Percentiles rank a stretch among this genome's conserved stretches.
Evolutionary conservation across 2,329 filamentous ascomycete species (phyloP).

Genomic region (Colletotrichum gloeosporioides): DNA sequence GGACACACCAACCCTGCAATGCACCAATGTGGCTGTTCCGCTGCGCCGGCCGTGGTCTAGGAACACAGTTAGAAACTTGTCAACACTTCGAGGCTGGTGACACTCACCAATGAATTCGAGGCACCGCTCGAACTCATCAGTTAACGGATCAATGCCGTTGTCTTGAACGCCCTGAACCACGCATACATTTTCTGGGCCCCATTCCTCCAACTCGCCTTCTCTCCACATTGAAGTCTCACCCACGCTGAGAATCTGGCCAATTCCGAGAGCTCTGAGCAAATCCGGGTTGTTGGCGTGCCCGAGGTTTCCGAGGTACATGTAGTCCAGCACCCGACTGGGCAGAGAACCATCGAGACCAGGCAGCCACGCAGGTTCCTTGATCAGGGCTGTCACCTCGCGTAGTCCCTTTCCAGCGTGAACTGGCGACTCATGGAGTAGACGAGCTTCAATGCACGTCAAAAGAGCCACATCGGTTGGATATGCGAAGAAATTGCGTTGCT

Average conservation of each 20-base stretch:
- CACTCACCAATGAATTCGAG: constrained; percentile 88
- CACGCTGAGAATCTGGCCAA: constrained; percentile 87
- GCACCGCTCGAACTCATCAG: constrained; percentile 83
- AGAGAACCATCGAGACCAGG: constrained; percentile 85
- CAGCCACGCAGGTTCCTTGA: constrained; percentile 79
- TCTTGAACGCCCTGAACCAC: constrained; percentile 89
- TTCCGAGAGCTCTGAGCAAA: constrained; percentile 79
- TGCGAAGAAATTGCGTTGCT: constrained; percentile 92
- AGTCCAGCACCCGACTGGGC: constrained; percentile 86
- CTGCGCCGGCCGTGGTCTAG: constrained; percentile 79
- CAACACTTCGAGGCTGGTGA: neutral
- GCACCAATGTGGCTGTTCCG: constrained; percentile 86
- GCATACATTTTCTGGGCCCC: constrained; percentile 81
- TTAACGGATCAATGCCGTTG: constrained; percentile 93
- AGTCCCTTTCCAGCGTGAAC: constrained; percentile 52
- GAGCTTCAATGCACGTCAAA: constrained; percentile 76
- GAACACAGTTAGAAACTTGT: constrained; percentile 4
- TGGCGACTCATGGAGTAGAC: constrained; percentile 77
- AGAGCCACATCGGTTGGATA: constrained; percentile 90
- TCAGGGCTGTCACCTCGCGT: constrained; percentile 56
- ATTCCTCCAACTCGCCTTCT: constrained; percentile 70
- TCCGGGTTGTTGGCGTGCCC: constrained; percentile 93
- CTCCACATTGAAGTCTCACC: constrained; percentile 88
- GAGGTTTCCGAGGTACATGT: constrained; percentile 96
- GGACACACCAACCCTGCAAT: constrained; percentile 95